Evolutionary conservation across 1,284 basidiomycete genomes (phyloP).

Genomic region (Ustilago bromivora): DNA sequence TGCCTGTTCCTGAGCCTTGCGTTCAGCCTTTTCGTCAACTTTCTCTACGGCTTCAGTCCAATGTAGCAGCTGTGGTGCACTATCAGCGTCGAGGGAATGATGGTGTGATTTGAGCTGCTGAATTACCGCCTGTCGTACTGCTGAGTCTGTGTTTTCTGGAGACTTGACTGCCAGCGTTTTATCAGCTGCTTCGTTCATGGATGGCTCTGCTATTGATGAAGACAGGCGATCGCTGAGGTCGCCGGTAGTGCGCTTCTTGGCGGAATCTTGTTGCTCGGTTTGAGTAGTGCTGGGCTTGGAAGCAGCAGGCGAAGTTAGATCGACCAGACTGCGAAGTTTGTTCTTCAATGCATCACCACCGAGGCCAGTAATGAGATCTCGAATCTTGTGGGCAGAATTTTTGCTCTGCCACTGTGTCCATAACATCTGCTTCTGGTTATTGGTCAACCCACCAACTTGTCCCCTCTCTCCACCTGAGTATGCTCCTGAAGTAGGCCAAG

Average conservation of each 20-base stretch:
- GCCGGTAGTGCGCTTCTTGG: background rate
- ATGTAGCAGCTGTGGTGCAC: conserved; percentile 16
- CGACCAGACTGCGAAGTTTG: conserved; percentile 38
- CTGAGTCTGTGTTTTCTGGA: conserved; percentile 14
- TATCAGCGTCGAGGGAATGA: conserved; percentile 4
- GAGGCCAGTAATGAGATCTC: conserved; percentile 33
- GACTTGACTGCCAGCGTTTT: conserved; percentile 34
- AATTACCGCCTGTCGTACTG: conserved; percentile 21
- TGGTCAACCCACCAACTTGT: conserved; percentile 58
- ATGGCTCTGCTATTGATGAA: conserved; percentile 28
- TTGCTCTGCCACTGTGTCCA: conserved; percentile 47
- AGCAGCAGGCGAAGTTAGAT: conserved; percentile 6
- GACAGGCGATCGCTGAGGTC: conserved; percentile 1
- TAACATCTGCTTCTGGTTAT: conserved; percentile 61
- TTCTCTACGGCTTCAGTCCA: conserved; percentile 15
- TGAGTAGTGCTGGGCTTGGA: background rate
- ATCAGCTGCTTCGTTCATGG: conserved; percentile 22
- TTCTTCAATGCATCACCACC: conserved; percentile 42
- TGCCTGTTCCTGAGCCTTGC: conserved; percentile 9
- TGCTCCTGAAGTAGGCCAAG: conserved; percentile 17
- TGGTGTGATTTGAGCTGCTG: conserved; percentile 25
- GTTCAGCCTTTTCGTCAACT: conserved; percentile 16
- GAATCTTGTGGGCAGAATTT: conserved; percentile 32
- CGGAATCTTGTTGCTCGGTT: background rate
- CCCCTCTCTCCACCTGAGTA: conserved; percentile 63